Conservation (phyloP, 805 yeast species). For the Ogataea pini region DNA sequence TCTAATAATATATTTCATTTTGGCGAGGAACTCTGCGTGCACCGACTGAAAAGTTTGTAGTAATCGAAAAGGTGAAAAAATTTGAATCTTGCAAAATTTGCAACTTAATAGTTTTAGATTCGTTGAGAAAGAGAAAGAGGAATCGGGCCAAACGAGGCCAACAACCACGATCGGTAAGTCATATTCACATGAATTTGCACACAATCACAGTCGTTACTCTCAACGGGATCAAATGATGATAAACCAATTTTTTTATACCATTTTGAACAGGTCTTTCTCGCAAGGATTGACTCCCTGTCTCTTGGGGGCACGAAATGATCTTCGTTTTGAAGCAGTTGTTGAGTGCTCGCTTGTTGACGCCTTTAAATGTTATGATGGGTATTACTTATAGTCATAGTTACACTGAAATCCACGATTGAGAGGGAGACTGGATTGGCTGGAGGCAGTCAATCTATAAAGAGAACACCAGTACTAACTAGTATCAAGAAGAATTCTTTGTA, state of each 20-base stretch:
- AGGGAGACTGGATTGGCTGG: background rate
- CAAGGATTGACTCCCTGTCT: slow-evolving; percentile 13
- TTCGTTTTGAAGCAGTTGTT: slow-evolving; percentile 38
- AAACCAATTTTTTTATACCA: slow-evolving; percentile 33
- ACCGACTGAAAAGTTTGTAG: slow-evolving; percentile 8
- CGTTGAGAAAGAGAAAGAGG: too few species aligned
- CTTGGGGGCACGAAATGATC: slow-evolving; percentile 17
- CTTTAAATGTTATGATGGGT: slow-evolving; percentile 58
- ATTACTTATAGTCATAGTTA: slow-evolving; percentile 74
- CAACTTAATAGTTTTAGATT: too few species aligned
- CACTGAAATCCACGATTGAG: slow-evolving; percentile 52
- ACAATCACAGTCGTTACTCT: background rate
- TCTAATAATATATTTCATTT: background rate
- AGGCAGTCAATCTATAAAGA: background rate
- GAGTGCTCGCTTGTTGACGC: slow-evolving; percentile 39
- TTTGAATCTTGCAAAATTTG: background rate
- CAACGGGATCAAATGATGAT: slow-evolving; percentile 30
- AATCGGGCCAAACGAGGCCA: too few species aligned
- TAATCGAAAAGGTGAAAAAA: background rate
- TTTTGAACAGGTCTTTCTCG: slow-evolving; percentile 28
- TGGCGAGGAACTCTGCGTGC: background rate
- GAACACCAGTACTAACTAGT: background rate
- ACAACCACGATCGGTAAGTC: background rate
- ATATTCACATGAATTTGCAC: too few species aligned
- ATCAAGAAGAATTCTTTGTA: too few species aligned